These are phyloP conservation scores for Aspergillus cejpii DNA, from an alignment of 2,329 filamentous ascomycete species.

Conservation along the genomic window DNA sequence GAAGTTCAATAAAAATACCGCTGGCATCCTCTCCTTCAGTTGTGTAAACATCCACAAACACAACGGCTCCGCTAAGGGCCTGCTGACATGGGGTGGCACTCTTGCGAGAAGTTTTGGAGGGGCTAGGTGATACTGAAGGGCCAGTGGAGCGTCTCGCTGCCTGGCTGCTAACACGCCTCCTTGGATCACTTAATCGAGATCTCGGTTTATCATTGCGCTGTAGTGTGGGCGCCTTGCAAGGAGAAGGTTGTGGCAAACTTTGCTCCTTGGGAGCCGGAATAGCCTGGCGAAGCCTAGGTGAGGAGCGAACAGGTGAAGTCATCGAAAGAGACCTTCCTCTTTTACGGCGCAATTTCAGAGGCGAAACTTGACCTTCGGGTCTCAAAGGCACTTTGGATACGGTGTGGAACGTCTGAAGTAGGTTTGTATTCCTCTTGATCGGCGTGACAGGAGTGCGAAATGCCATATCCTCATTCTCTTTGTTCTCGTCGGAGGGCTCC, in stretches of 20 bases:
- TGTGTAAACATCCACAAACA: slow-evolving; percentile 78
- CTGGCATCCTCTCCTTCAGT: slow-evolving; percentile 75
- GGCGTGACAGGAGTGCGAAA: slow-evolving; percentile 50
- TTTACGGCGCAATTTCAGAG: slow-evolving; percentile 42
- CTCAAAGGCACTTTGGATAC: slow-evolving; percentile 72
- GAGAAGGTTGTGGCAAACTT: slow-evolving; percentile 19
- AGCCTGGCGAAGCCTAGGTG: slow-evolving; percentile 24
- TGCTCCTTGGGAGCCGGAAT: slow-evolving; percentile 20
- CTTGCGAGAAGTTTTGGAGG: slow-evolving; percentile 26
- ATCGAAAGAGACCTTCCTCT: slow-evolving; percentile 49
- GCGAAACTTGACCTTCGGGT: slow-evolving; percentile 50
- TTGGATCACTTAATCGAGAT: slow-evolving; percentile 10
- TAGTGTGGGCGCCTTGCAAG: slow-evolving; percentile 22
- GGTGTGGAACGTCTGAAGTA: slow-evolving; percentile 58
- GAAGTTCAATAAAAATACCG: slow-evolving; percentile 70
- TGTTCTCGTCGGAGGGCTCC: slow-evolving; percentile 39
- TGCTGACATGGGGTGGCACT: slow-evolving; percentile 21
- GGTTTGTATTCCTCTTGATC: slow-evolving; percentile 41
- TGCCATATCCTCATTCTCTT: slow-evolving; percentile 23
- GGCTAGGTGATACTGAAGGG: slow-evolving; percentile 19
- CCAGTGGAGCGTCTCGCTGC: slow-evolving; percentile 7
- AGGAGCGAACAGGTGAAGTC: slow-evolving; percentile 35
- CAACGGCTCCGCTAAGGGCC: slow-evolving; percentile 63
- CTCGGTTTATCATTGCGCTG: slow-evolving; percentile 18
- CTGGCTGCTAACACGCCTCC: slow-evolving; percentile 10